phyloP scores from a whole-genome alignment of 768 basidiomycete species.

The Serendipita sp. region DNA sequence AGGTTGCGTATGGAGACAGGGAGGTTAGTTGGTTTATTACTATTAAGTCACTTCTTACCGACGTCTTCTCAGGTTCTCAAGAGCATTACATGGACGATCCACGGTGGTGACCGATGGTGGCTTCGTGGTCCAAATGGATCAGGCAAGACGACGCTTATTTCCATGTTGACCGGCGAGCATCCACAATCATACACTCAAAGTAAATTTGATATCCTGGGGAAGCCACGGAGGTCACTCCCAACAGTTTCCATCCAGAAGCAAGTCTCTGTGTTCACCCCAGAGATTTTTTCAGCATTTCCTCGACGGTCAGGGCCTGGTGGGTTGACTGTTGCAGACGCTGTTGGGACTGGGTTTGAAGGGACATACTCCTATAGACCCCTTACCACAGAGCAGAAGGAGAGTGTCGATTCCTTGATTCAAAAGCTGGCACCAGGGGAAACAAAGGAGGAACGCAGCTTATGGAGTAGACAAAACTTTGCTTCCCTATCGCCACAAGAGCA shows the following conservation, averaged over 20 bases:
- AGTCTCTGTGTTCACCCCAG: constrained; percentile 75
- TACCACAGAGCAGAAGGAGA: constrained; percentile 16
- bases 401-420: constrained; percentile 43
- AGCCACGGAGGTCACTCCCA: constrained; percentile 46
- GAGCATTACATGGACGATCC: constrained; percentile 67
- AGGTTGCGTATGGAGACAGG: constrained; percentile 52
- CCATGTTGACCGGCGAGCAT: constrained; percentile 84
- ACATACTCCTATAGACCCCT: constrained; percentile 43
- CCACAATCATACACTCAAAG: constrained; percentile 80
- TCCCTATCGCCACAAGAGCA: constrained; percentile 60
- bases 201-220: constrained; percentile 40
- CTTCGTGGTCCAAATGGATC: constrained; percentile 84
- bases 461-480: constrained; percentile 32
- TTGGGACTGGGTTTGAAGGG: constrained; percentile 84
- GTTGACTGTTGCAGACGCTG: constrained; percentile 58
- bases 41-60: not conserved
- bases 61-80: constrained; percentile 43
- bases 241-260: constrained; percentile 48
- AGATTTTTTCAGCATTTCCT: constrained; percentile 84
- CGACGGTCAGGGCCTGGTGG: constrained; percentile 29
- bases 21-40: constrained; percentile 26
- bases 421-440: constrained; percentile 40
- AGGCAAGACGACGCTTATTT: constrained; percentile 86
- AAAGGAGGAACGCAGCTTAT: not conserved
- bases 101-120: constrained; percentile 75